phyloP scores from a whole-genome alignment of 306 rosid genomes.

The Acacia acuminata region DNA sequence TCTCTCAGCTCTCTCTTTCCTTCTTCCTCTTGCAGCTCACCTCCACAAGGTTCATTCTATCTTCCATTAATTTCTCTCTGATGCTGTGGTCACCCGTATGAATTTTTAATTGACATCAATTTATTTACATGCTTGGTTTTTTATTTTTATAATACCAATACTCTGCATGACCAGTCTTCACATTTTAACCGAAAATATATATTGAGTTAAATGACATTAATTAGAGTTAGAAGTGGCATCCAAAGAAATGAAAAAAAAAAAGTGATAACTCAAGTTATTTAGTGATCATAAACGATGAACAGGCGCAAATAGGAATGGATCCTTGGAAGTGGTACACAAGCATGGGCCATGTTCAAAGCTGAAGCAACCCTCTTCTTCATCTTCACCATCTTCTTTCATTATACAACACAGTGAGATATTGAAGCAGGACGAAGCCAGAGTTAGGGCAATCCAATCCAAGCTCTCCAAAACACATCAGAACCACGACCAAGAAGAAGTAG shows the following conservation, averaged over 20 bases:
- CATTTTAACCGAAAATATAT: too few species aligned
- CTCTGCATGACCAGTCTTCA: too few species aligned
- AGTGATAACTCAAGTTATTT: too few species aligned
- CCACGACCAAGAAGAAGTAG: background rate
- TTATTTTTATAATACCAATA: too few species aligned
- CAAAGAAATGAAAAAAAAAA: too few species aligned
- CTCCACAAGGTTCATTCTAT: background rate
- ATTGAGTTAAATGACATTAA: too few species aligned
- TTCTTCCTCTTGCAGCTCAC: slow-evolving; percentile 49
- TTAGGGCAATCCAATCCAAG: slow-evolving; percentile 40
- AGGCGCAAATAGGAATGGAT: slow-evolving; percentile 13
- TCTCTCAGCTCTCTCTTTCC: slow-evolving; percentile 54
- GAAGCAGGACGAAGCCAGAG: slow-evolving; percentile 42
- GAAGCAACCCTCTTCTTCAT: slow-evolving; percentile 15
- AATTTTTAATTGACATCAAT: too few species aligned
- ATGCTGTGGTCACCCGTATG: too few species aligned
- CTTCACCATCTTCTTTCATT: background rate
- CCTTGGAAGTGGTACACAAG: slow-evolving; percentile 53
- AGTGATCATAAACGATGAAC: background rate
- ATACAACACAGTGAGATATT: slow-evolving; percentile 39
- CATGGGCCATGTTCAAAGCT: slow-evolving; percentile 56
- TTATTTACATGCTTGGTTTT: too few species aligned
- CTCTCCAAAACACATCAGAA: background rate
- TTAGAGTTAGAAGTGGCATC: too few species aligned
- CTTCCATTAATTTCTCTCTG: too few species aligned